Evolutionary conservation across 2,329 filamentous ascomycete genomes (phyloP).

Genomic region (Pseudogymnoascus sp.): DNA sequence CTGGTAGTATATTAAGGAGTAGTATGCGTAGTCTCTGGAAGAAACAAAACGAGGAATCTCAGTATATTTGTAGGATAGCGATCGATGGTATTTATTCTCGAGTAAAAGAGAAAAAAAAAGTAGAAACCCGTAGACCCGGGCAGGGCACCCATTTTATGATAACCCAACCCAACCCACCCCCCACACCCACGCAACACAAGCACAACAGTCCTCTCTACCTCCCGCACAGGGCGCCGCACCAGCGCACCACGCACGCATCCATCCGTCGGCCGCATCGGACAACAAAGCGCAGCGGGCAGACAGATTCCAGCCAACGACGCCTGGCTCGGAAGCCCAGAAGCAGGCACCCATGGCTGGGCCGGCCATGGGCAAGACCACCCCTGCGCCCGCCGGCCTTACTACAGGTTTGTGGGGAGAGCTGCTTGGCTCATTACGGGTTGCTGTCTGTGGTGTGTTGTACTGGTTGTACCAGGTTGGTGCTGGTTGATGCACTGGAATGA

Average conservation of each 20-base stretch:
- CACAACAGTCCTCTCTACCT: not conserved
- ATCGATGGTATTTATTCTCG: not conserved
- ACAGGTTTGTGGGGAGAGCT: not conserved
- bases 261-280: not conserved
- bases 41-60: not conserved
- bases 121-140: not conserved
- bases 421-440: not conserved
- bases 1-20: not conserved
- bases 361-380: not conserved
- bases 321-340: not conserved
- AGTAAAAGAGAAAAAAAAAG: not conserved
- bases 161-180: not conserved
- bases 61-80: not conserved
- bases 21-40: not conserved
- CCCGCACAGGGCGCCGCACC: not conserved
- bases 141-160: not conserved
- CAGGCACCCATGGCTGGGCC: not conserved
- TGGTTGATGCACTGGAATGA: not conserved
- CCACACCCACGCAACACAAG: not conserved
- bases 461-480: not conserved
- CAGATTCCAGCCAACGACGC: not conserved
- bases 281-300: not conserved
- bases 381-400: not conserved
- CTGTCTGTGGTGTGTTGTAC: not conserved
- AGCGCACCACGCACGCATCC: not conserved